Percentiles rank a stretch among this genome's conserved stretches.
Conservation (phyloP, 2,329 filamentous ascomycete genomes). For the Daldinia eschscholtzii region DNA sequence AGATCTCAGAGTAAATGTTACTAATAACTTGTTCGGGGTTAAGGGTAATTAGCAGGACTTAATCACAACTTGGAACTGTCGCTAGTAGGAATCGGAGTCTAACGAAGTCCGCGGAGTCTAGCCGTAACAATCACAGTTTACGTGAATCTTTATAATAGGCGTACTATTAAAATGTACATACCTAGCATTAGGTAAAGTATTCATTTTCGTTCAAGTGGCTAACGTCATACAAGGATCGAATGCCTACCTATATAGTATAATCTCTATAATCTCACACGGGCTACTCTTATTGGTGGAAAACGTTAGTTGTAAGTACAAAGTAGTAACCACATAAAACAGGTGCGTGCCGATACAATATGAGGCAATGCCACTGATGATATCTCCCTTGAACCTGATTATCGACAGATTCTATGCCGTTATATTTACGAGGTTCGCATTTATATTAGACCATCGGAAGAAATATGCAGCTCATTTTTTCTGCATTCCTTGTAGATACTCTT, state of each 20-base stretch:
- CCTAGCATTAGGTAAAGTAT: background rate
- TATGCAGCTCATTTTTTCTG: slow-evolving; percentile 22
- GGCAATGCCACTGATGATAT: background rate
- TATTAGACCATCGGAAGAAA: background rate
- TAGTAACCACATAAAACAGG: slow-evolving; percentile 3
- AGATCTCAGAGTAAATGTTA: background rate
- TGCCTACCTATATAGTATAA: background rate
- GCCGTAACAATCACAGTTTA: background rate
- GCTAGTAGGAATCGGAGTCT: background rate
- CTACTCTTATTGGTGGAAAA: background rate
- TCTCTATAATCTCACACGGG: background rate
- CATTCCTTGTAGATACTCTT: slow-evolving; percentile 64
- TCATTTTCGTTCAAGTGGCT: background rate
- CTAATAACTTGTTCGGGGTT: background rate
- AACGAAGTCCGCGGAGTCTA: background rate
- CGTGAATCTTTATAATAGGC: background rate
- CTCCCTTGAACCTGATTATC: background rate
- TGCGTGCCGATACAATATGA: background rate
- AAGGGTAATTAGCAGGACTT: background rate
- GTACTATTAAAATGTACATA: background rate
- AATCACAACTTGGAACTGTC: background rate
- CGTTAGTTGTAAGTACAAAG: background rate
- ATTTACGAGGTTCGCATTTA: background rate
- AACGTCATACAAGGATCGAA: background rate
- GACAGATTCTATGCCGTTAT: background rate